Percentiles rank a stretch among this genome's conserved stretches.
Evolutionary conservation across 2,329 filamentous ascomycete genomes (phyloP).

Genomic region (Trichophaea hybrida): DNA sequence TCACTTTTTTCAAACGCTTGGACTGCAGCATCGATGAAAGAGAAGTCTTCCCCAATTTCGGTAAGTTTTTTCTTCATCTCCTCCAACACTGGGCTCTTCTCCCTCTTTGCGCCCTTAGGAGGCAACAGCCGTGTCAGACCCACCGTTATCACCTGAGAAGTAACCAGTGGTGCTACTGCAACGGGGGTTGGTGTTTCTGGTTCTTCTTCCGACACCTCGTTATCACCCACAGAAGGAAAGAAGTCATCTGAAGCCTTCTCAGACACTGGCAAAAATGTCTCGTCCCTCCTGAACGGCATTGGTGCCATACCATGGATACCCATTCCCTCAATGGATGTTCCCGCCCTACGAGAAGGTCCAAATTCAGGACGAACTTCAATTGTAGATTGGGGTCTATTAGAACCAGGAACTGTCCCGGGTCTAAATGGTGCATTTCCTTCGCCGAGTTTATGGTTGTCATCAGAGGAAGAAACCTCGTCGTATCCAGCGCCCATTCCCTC

Average conservation of each 20-base stretch:
- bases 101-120: background rate
- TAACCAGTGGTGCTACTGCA: background rate
- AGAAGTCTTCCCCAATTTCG: conserved; percentile 24
- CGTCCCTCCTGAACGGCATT: background rate
- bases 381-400: too few relatives aligned
- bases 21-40: conserved; percentile 24
- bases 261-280: conserved; percentile 1
- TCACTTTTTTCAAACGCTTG: conserved; percentile 22
- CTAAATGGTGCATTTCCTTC: background rate
- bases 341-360: conserved; percentile 2
- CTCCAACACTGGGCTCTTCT: conserved; percentile 6
- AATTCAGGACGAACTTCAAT: background rate
- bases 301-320: background rate
- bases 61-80: conserved; percentile 13
- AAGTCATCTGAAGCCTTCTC: background rate
- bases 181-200: background rate
- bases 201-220: background rate
- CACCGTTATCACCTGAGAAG: background rate
- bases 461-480: background rate
- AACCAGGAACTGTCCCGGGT: too few relatives aligned
- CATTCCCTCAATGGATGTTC: conserved; percentile 10
- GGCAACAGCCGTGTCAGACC: background rate
- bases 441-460: background rate
- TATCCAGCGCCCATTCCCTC: conserved; percentile 5
- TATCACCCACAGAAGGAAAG: background rate